Conservation (phyloP, 345 rosid genomes). For the Ceriops tagal region DNA sequence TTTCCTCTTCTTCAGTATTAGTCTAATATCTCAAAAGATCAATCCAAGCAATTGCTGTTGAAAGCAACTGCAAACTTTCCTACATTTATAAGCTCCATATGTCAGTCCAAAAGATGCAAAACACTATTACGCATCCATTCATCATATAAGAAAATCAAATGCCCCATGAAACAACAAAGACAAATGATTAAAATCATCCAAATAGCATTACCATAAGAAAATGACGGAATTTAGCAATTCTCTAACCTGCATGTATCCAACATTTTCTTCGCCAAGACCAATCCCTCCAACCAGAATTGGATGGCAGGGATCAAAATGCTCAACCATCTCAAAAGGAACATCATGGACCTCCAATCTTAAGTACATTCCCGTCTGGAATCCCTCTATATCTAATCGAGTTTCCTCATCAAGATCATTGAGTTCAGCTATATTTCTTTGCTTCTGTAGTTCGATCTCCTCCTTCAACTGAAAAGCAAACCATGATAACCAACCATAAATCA, state of each 20-base stretch:
- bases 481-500: conserved; percentile 22
- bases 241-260: conserved; percentile 95
- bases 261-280: conserved; percentile 81
- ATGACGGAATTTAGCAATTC: not conserved
- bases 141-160: too few species aligned
- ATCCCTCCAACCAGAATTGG: conserved; percentile 87
- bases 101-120: too few species aligned
- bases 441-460: conserved; percentile 72
- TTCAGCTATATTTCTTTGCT: conserved; percentile 74
- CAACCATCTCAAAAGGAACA: conserved; percentile 94
- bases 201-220: not conserved
- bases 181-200: not conserved
- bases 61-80: too few species aligned
- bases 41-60: too few species aligned
- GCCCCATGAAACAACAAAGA: not conserved
- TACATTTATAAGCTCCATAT: too few species aligned
- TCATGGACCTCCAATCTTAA: conserved; percentile 80
- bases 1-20: too few species aligned
- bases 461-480: conserved; percentile 58
- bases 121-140: too few species aligned
- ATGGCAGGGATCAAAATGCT: conserved; percentile 83
- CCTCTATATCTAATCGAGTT: conserved; percentile 76
- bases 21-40: too few species aligned
- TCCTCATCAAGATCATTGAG: conserved; percentile 77
- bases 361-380: conserved; percentile 77